A percentile compares a stretch with the other conserved stretches of the same genome.
Evolutionary conservation across 2,329 filamentous ascomycete genomes (phyloP).

Genomic region (Rhinocladiella similis): DNA sequence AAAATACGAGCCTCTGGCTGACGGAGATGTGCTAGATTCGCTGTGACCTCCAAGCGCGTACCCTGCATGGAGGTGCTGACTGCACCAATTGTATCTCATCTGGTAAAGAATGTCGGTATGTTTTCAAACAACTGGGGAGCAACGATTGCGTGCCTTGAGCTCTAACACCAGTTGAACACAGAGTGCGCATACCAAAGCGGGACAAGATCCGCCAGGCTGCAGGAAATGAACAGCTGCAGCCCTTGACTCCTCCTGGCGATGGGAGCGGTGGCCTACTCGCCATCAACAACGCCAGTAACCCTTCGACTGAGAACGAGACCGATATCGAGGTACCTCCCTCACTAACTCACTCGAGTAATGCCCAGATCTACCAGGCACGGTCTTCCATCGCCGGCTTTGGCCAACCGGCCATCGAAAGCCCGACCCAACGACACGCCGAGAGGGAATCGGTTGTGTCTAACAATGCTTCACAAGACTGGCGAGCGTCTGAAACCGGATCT

Average conservation of each 20-base stretch:
- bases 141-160: not conserved
- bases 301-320: no score
- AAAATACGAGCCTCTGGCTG: not conserved
- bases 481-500: conserved; percentile 2
- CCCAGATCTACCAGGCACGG: not conserved
- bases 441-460: conserved; percentile 3
- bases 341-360: not conserved
- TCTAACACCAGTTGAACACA: not conserved
- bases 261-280: no score
- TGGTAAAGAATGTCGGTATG: conserved; percentile 4
- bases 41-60: conserved; percentile 10
- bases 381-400: not conserved
- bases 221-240: not conserved
- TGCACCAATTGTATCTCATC: conserved; percentile 4
- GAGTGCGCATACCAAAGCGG: conserved; percentile 4
- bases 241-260: conserved; percentile 7
- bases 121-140: not conserved
- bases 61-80: not conserved
- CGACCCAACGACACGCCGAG: not conserved
- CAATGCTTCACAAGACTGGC: not conserved
- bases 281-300: no score
- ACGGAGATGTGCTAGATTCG: conserved; percentile 4
- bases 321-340: conserved; percentile 2
- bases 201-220: conserved; percentile 4
- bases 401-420: not conserved